These are phyloP conservation scores for Sugiyamaella japonica DNA, from an alignment of 1,139 yeast species.

Conservation along the genomic window DNA sequence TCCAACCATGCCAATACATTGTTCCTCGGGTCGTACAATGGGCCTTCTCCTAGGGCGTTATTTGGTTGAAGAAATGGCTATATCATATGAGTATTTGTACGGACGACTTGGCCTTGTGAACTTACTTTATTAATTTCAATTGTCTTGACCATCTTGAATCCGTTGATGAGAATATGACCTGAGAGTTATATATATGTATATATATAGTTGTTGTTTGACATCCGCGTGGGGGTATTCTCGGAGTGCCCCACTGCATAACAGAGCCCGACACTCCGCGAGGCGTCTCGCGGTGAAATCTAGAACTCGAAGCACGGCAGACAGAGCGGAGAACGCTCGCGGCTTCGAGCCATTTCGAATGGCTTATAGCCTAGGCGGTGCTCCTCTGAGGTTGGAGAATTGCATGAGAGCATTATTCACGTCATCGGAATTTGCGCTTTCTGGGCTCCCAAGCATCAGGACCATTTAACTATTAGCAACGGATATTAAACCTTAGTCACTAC, in stretches of 20 bases:
- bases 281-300: neutral
- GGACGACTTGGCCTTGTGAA: neutral
- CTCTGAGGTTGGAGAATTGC: no score
- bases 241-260: neutral
- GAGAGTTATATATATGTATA: neutral
- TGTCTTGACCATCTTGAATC: conserved; percentile 8
- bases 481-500: no score
- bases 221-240: neutral
- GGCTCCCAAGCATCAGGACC: no score
- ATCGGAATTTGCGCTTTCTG: no score
- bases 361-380: no score
- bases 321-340: no score
- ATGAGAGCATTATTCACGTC: no score
- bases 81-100: neutral
- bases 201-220: neutral
- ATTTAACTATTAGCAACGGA: no score
- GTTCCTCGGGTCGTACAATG: conserved; percentile 37
- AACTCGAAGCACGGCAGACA: neutral
- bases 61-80: conserved; percentile 32
- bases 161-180: neutral
- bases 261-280: neutral
- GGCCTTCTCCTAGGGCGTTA: conserved; percentile 39
- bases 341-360: no score
- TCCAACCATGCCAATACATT: conserved; percentile 38
- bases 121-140: conserved; percentile 11